Evolutionary conservation across 2,329 filamentous ascomycete species (phyloP).

Genomic region (Cordyceps cicadae): DNA sequence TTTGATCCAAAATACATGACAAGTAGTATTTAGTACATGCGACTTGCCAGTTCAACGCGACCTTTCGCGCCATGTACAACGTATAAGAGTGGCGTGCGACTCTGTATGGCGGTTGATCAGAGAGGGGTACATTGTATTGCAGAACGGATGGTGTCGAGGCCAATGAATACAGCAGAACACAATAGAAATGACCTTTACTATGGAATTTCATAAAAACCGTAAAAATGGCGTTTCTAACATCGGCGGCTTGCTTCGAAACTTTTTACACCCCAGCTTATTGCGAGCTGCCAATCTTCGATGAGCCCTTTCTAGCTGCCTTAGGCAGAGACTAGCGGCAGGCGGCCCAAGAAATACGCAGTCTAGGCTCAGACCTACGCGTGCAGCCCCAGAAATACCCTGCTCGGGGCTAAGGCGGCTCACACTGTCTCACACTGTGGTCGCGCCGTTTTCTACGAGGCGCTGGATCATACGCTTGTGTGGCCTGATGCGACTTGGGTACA

Average conservation of each 20-base stretch:
- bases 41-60: too few relatives aligned
- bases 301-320: slow-evolving; percentile 9
- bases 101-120: too few relatives aligned
- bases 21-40: too few relatives aligned
- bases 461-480: not conserved
- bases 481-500: not conserved
- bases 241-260: not conserved
- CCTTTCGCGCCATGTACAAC: too few relatives aligned
- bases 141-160: too few relatives aligned
- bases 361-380: not conserved
- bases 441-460: not conserved
- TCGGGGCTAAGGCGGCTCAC: not conserved
- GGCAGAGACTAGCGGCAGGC: slow-evolving; percentile 8
- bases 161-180: too few relatives aligned
- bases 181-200: too few relatives aligned
- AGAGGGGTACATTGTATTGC: too few relatives aligned
- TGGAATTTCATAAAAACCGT: too few relatives aligned
- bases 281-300: not conserved
- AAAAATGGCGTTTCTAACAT: not conserved
- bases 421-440: slow-evolving; percentile 7
- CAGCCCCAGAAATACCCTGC: not conserved
- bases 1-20: too few relatives aligned
- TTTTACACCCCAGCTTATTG: not conserved
- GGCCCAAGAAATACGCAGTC: slow-evolving; percentile 5
- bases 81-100: too few relatives aligned